Evolutionary conservation across 192 early-diverging fungal species (phyloP), one percentile per base, ranked within the genome.

Genomic region (Entomortierella chlamydospora): DNA sequence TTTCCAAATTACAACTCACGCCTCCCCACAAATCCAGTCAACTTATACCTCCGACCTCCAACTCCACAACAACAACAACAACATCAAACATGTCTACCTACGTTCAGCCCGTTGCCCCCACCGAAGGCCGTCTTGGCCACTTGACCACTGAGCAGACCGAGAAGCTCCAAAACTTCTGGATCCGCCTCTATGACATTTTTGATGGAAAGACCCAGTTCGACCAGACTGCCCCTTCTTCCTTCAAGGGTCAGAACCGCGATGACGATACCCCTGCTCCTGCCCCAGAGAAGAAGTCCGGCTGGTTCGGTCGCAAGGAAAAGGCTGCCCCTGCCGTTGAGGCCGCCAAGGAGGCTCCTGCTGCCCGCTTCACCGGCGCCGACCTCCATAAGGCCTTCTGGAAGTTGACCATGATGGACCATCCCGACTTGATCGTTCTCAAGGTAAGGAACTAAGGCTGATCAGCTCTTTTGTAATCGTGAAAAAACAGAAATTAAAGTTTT

Each of bases 151-250:
- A 82, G 50, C 83, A 86, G 63, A 80, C 72, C 39, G 74, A 67
- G 56, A 74, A 71, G 33, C 71, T 86, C 52, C 83, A 86, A 53
- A 52, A 76, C 31, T 64, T 86, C 67, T 86, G 85, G 85, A 49
- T 54, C 20, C 71, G 71, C 25, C 67, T 86, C 20, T 68, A 81
- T 49, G 70, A 82, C 25, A 71, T 82, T 61, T 84, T 84, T 71
- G 74, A 84, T 23, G 78, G 79, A 60, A 84, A 66, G 70, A 64
- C 61, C 41, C 53, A 49, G n/a, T 70, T 79, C 43, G 76, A 79
- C 34, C 76, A 79, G 57, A 70, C 68, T 34, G 76, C 76, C 11
- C 76, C 76, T 33, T 79, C 76, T 6, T 79, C 76, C 56, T 79
- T 79, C 76, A 79, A 79, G 68, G 76, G 76, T 28, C 76, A 79